Evolutionary conservation across 306 rosid genomes (phyloP).

Genomic region (Herpetospermum pedunculosum): DNA sequence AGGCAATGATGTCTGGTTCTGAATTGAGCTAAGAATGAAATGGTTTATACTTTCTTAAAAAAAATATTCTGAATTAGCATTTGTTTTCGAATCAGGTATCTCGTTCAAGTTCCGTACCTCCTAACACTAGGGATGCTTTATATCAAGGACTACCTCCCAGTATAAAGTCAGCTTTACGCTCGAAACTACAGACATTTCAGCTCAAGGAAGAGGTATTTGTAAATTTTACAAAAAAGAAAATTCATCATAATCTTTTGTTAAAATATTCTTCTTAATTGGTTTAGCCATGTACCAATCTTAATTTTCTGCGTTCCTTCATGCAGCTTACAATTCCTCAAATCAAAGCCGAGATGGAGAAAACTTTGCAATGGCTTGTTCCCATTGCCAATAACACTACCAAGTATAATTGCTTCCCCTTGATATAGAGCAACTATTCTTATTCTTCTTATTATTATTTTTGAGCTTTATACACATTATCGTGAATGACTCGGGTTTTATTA

Average conservation of each 20-base stretch:
- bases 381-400: conserved; percentile 83
- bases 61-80: conserved; percentile 10
- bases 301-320: conserved; percentile 8
- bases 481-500: neutral
- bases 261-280: neutral
- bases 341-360: conserved; percentile 95
- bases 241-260: neutral
- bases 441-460: conserved; percentile 3
- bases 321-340: conserved; percentile 86
- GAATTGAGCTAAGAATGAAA: neutral
- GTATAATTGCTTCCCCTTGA: conserved; percentile 32
- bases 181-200: conserved; percentile 68
- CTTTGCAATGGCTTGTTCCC: conserved; percentile 90
- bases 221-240: neutral
- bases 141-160: conserved; percentile 92
- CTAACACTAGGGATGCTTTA: conserved; percentile 86
- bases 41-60: neutral
- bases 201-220: conserved; percentile 74
- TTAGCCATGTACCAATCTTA: neutral
- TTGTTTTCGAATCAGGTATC: conserved; percentile 48
- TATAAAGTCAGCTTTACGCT: conserved; percentile 76
- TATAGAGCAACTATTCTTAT: neutral
- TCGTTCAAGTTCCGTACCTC: conserved; percentile 90
- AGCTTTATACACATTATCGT: conserved; percentile 1
- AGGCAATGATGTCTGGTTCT: neutral